Evolutionary conservation across 495 filamentous ascomycete species (phyloP), one percentile per base, ranked within the genome.

Genomic region (Neohortaea acidophila): DNA sequence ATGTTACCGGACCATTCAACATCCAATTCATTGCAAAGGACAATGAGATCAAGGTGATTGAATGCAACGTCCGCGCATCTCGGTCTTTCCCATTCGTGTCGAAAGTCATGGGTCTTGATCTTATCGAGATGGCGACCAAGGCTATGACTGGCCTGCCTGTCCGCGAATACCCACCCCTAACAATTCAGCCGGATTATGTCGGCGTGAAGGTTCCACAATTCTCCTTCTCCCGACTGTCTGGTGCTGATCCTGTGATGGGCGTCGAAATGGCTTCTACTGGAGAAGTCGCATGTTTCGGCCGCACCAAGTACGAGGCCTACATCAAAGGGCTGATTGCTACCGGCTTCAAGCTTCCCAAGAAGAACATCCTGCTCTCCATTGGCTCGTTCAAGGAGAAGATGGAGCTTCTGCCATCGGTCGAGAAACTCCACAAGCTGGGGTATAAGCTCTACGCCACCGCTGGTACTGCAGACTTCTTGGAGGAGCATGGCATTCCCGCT

Each of bases 21-120:
- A 97, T 97, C 44, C 89, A 97, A 59, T 97, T 97, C 63, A 97
- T 97, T 51, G 89, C 89, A 36, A 97, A 97, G 65, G 84, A 96
- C 59, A 94, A 96, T 54, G 89, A 94, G 49, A 96, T 97, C 63
- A 97, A 96, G 68, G 89, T 97, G 45, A 97, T 97, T 45, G 89
- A 97, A 62, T 97, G 89, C 62, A 97, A 97, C 53, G 89, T 96
- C 28, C 75, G 89, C 36, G 89, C 89, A 14, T 94, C 89, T 29
- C 73, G 89, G 34, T 94, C 87, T 1, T 96, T 96, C 66, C 89
- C 89, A 21, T 97, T 97, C 58, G 85, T 96, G 15, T 94, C 87
- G 22, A 97, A 97, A 67, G 83, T 92, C 47, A 94, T 94, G 87
- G 87, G 87, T 27, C 81, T 94, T 28, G 87, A 97, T 51, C 68